Evolutionary conservation across 805 yeast species (phyloP).

Genomic region (Lachancea sp.): DNA sequence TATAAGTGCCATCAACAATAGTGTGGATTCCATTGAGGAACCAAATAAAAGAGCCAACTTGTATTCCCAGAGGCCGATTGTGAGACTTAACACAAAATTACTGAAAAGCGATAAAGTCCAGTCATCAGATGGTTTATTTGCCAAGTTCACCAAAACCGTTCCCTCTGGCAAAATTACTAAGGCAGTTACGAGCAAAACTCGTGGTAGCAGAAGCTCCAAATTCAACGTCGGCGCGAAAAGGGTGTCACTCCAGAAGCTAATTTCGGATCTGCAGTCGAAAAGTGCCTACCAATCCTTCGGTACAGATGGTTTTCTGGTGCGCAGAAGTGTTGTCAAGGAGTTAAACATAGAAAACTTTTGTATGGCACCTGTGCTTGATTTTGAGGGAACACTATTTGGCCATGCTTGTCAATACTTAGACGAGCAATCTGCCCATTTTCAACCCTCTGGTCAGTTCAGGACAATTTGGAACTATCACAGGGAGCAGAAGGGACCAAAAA

Average conservation of each 20-base stretch:
- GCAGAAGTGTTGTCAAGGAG: slow-evolving; percentile 7
- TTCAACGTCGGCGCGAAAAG: slow-evolving; percentile 3
- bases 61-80: not conserved
- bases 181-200: not conserved
- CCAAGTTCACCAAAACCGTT: not conserved
- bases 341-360: slow-evolving; percentile 2
- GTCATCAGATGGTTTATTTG: not conserved
- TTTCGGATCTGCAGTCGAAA: slow-evolving; percentile 2
- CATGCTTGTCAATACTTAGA: not conserved
- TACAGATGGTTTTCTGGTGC: slow-evolving; percentile 2
- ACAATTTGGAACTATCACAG: slow-evolving; percentile 17
- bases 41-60: not conserved
- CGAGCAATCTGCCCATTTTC: slow-evolving; percentile 1
- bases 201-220: slow-evolving; percentile 4
- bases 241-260: slow-evolving; percentile 4
- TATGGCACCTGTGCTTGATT: not conserved
- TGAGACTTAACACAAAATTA: not conserved
- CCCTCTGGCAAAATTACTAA: slow-evolving; percentile 1
- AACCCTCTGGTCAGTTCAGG: slow-evolving; percentile 10
- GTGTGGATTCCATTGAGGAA: not conserved
- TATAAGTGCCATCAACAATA: not conserved
- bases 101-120: not conserved
- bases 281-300: not conserved
- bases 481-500: slow-evolving; percentile 12
- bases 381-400: not conserved